Evolutionary conservation across 2,329 filamentous ascomycete species (phyloP), one percentile per base, ranked within the genome.

Genomic region (Colletotrichum lindemuthianum): DNA sequence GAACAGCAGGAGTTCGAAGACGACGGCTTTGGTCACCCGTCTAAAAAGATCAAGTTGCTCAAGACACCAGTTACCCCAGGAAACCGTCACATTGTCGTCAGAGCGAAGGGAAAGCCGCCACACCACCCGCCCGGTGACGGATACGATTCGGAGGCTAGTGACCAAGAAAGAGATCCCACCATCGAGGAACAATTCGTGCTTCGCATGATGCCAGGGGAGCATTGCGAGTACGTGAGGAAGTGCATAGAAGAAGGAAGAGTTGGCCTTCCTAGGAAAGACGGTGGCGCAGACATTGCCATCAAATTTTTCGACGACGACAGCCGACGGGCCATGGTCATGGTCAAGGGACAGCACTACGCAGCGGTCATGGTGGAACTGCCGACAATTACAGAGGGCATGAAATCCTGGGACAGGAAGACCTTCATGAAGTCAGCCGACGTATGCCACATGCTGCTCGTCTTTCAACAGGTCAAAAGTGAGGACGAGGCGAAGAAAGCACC

Each of bases 111-210:
- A n/a, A 86, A 88, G 67, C 83, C 87, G 1, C 90, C 92, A 7
- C 81, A 86, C 37, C 86, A 92, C 68, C 88, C 89, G 6, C 86
- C 88, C 1, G 96, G 96, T 55, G 93, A 97, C 60, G 96, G 95
- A 8, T 99, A 98, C 77, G 96, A 99, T 75, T 97, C 94, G 3
- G 96, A 98, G 77, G 93, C 94, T 11, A 96, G 93, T 59, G 96
- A 98, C 73, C 88, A 90, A 12, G 96, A 99, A 76, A 78, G 82
- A 9, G 96, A 99, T 72, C 96, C 96, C 0, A 86, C 91, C 1
- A 92, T 97, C 66, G 95, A 98, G 76, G 91, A 95, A 72, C 90
- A 96, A 68, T 92, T 98, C 69, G 84, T 99, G 8, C 77, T 99
- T 66, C 92, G 96, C 65, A 97, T 97, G 91, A 77, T 89, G 59